Conservation (phyloP, 305 asterid species). For the Rubia peregrina region DNA sequence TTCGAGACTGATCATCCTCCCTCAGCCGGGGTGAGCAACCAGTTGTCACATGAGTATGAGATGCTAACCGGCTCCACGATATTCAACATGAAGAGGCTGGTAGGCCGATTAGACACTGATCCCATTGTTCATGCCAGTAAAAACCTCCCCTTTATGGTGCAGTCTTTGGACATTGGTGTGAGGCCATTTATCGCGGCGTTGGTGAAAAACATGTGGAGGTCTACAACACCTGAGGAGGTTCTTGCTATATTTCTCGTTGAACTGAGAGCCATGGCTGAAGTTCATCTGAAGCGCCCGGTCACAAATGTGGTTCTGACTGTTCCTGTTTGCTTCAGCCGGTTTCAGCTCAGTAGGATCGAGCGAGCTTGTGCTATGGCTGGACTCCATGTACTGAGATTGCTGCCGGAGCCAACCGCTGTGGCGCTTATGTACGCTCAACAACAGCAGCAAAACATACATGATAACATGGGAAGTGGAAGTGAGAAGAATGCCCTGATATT, state of each 20-base stretch:
- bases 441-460: slow-evolving; percentile 49
- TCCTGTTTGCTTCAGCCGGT: slow-evolving; percentile 77
- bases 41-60: slow-evolving; percentile 60
- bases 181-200: slow-evolving; percentile 80
- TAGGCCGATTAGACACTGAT: slow-evolving; percentile 82
- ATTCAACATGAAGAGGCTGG: slow-evolving; percentile 71
- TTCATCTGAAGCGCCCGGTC: slow-evolving; percentile 50
- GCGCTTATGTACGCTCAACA: slow-evolving; percentile 86
- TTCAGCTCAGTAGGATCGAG: slow-evolving; percentile 65
- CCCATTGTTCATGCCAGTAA: slow-evolving; percentile 69
- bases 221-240: slow-evolving; percentile 88
- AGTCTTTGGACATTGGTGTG: slow-evolving; percentile 64
- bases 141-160: slow-evolving; percentile 77
- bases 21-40: slow-evolving; percentile 65
- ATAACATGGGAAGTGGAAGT: slow-evolving; percentile 52
- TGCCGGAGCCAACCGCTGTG: slow-evolving; percentile 92
- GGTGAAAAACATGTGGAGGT: slow-evolving; percentile 74
- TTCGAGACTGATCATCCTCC: slow-evolving; percentile 77
- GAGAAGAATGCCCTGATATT: slow-evolving; percentile 71
- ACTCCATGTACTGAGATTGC: slow-evolving; percentile 67
- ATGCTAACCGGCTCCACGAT: slow-evolving; percentile 71
- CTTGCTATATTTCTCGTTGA: slow-evolving; percentile 75
- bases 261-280: slow-evolving; percentile 61
- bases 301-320: slow-evolving; percentile 52
- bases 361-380: slow-evolving; percentile 96